Base-by-base conservation (phyloP, 2,329 filamentous ascomycete genomes). In the Fusarium bactridioides region DNA sequence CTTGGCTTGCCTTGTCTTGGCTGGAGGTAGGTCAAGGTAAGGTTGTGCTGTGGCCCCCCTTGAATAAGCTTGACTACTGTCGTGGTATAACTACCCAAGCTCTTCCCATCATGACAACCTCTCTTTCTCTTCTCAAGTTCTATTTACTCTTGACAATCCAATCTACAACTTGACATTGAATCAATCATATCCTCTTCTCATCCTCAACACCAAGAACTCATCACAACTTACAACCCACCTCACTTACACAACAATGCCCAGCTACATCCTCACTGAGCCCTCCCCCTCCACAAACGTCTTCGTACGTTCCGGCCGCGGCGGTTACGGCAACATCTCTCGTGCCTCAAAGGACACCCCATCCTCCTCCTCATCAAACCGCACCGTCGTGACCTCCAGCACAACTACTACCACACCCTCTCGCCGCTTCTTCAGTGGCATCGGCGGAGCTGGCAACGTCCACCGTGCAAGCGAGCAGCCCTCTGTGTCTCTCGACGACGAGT, bases 351-450 rank as follows among this genome's bases (percentile, higher is more conserved):
- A 83, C 56, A 82, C 84, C 55, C 82, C 84, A 18, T 75, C 69
- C 45, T 69, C 71, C 44, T 67, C 73, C 47, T 67, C 73, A 7
- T 79, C 89, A 79, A 80, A 89, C 77, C 85, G 85, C 78, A 78
- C 86, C 53, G 82, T 85, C 53, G 44, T 78, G 84, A 82, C 81
- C 75, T 64, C 80, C 78, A 70, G 77, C 76, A 69, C 78, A 75
- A 72, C 78, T 75, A 69, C 78, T 75, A 69, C 78, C 72, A 70
- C 75, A 7, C 63, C 77, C 37, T 82, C 84, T 47, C 80, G 84
- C 66, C 85, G 86, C 82, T 91, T 91, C 85, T 88, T 90, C 83
- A 87, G 87, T 16, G 91, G 91, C 75, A 89, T 91, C 64, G 91
- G 91, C 74, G 90, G 91, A 64, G 90, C 90, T 5, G 91, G 91